A percentile compares a stretch with the other conserved stretches of the same genome.
Conservation (phyloP, 2,329 filamentous ascomycete genomes). For the Colletotrichum sp. region DNA sequence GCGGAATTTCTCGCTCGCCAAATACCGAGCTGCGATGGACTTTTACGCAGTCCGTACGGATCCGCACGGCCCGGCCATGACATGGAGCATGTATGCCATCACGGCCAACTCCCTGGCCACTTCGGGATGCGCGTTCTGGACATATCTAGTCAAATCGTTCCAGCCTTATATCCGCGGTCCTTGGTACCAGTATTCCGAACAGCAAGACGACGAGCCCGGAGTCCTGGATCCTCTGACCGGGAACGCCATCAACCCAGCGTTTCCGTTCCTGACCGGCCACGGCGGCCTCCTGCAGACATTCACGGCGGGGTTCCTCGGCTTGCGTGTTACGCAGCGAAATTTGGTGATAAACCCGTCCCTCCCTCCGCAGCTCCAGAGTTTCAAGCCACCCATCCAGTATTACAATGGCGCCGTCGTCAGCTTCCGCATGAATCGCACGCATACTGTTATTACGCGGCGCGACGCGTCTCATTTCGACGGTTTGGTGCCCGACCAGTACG, state of each 20-base stretch:
- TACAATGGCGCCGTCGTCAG: conserved; percentile 33
- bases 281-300: conserved; percentile 73
- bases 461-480: background rate
- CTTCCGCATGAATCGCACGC: conserved; percentile 28
- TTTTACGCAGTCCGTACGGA: conserved; percentile 34
- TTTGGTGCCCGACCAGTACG: background rate
- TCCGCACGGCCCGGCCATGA: conserved; percentile 74
- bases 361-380: conserved; percentile 58
- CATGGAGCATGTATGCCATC: conserved; percentile 72
- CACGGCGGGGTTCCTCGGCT: conserved; percentile 70
- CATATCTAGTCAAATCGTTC: conserved; percentile 67
- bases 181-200: conserved; percentile 75
- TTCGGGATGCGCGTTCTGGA: conserved; percentile 71
- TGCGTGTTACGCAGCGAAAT: conserved; percentile 63
- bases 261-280: conserved; percentile 73
- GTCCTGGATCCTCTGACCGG: conserved; percentile 49
- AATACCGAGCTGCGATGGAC: conserved; percentile 33
- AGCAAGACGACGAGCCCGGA: conserved; percentile 64
- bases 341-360: conserved; percentile 68
- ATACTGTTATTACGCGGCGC: conserved; percentile 24
- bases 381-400: conserved; percentile 35
- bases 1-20: conserved; percentile 31
- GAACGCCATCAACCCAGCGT: conserved; percentile 68
- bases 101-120: conserved; percentile 69
- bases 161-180: conserved; percentile 69